Evolutionary conservation across 257 asterid species (phyloP).

Genomic region (Thymus quinquecostatus): DNA sequence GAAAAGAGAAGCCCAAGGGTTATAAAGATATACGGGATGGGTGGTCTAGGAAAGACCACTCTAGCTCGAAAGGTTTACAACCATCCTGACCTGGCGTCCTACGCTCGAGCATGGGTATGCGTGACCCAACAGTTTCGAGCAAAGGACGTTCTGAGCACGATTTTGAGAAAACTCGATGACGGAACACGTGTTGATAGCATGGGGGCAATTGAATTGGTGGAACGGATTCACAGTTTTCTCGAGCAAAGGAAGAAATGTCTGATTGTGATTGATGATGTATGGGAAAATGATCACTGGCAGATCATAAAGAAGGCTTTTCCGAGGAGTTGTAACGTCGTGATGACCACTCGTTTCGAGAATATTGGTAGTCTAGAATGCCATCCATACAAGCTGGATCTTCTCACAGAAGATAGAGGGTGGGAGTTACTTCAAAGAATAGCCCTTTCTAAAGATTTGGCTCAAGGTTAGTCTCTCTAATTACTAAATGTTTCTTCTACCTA

Average conservation of each 20-base stretch:
- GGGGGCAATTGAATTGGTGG: slow-evolving; percentile 4
- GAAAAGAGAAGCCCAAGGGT: not conserved
- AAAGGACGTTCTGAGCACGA: slow-evolving; percentile 16
- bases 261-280: not conserved
- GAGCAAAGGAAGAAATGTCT: not conserved
- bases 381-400: not conserved
- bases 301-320: not conserved
- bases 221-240: not conserved
- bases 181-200: not conserved
- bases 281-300: not conserved
- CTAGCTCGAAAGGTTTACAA: not conserved
- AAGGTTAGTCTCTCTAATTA: not conserved
- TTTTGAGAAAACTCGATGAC: slow-evolving; percentile 25
- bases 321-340: slow-evolving; percentile 8
- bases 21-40: not conserved
- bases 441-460: not conserved
- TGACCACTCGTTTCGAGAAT: not conserved
- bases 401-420: not conserved
- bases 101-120: slow-evolving; percentile 37
- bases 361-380: not conserved
- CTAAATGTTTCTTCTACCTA: too few species aligned
- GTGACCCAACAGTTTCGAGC: slow-evolving; percentile 31
- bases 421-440: not conserved
- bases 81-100: too few species aligned
- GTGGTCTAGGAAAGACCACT: not conserved